Base-by-base conservation (phyloP, 2,329 filamentous ascomycete species). In the Leptodontidium sp. region DNA sequence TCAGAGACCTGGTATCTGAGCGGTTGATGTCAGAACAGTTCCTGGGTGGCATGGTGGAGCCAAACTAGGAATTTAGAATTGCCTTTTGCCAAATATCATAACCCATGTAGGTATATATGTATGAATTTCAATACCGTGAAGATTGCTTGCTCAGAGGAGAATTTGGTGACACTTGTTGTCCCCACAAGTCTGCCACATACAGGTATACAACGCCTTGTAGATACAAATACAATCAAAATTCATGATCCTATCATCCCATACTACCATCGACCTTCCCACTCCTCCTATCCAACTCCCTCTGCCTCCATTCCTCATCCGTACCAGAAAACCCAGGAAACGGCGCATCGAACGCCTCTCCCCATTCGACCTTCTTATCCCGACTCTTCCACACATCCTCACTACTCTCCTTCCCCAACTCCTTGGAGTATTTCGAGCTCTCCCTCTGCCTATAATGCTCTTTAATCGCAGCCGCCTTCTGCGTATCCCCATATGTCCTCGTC, bases 351-450 rank as follows among this genome's bases (percentile, higher is more conserved):
- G 74, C 77, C 49, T 73, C 70, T 29, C 77, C 79, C 61, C 81
- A 82, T 73, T 81, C 80, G 6, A 95, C 81, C 72, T 85, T 88
- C 71, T 87, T 85, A 45, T 85, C 84, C 75, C 96, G 88, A 66
- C 90, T 85, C 79, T 91, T 87, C 96, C 96, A 99, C 3, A 99
- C 84, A 83, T 98, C 92, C 82, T 98, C 93, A 81, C 93, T 97
- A 78, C 89, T 97, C 21, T 87, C 87, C 88, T 88, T 15, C 84
- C 80, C 17, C 81, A 84, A 86, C 79, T 93, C 91, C 79, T 89
- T 91, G 3, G 86, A 87, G 70, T 84, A 80, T 76, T 88, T 88
- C 69, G 84, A 84, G 66, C 97, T 86, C 74, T 85, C 84, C 64
- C 84, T 79, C 65, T 78, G 72, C 53, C 76, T 77, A 65, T 80